phyloP scores from a whole-genome alignment of 345 rosid genomes.

The Corchorus olitorius region DNA sequence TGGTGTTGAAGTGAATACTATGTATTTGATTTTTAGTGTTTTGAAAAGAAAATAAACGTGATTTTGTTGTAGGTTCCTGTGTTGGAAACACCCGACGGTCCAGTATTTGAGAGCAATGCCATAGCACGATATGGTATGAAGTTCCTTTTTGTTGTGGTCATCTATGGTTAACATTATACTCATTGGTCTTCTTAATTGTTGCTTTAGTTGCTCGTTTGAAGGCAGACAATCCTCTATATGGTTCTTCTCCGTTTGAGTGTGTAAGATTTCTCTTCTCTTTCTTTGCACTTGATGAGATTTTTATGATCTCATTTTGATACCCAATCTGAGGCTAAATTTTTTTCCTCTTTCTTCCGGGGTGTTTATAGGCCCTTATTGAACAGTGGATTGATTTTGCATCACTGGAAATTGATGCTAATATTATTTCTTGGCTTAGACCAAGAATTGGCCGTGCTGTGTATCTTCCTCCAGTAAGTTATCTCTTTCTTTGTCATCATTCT shows the following conservation, averaged over 20 bases:
- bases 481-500: background rate
- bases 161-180: background rate
- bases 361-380: conserved; percentile 67
- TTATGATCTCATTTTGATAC: background rate
- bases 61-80: conserved; percentile 51
- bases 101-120: conserved; percentile 69
- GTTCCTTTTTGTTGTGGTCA: background rate
- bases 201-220: conserved; percentile 63
- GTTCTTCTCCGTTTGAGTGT: conserved; percentile 64
- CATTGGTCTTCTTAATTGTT: conserved; percentile 9
- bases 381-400: conserved; percentile 94
- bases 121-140: conserved; percentile 64
- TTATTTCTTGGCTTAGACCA: conserved; percentile 55
- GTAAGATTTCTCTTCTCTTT: conserved; percentile 38
- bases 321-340: background rate
- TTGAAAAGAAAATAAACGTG: background rate
- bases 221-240: conserved; percentile 62
- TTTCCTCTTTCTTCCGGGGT: too few relatives aligned
- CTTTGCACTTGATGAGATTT: background rate
- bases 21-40: background rate
- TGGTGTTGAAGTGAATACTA: background rate
- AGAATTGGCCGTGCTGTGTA: conserved; percentile 56
- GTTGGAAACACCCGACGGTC: conserved; percentile 70
- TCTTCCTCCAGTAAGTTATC: conserved; percentile 68
- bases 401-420: conserved; percentile 71